Percentiles rank a stretch among this genome's conserved stretches.
Evolutionary conservation across 768 basidiomycete species (phyloP).

Genomic region (Russula virescens): DNA sequence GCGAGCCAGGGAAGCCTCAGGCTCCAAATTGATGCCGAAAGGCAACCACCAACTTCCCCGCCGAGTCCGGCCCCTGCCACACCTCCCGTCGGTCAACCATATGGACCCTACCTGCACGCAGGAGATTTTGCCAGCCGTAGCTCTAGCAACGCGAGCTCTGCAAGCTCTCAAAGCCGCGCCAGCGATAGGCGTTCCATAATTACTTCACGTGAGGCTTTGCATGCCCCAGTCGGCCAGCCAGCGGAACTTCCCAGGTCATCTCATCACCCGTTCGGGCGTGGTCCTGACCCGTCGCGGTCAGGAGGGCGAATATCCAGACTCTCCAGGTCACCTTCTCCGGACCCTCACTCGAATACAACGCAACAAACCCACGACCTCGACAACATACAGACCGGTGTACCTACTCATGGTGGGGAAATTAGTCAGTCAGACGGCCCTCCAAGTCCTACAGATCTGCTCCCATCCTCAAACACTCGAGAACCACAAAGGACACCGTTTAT

Average conservation of each 20-base stretch:
- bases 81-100: not conserved
- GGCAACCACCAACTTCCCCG: not conserved
- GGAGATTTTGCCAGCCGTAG: not conserved
- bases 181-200: constrained; percentile 9
- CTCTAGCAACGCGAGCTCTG: not conserved
- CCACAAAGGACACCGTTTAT: no score
- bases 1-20: not conserved
- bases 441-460: no score
- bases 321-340: no score
- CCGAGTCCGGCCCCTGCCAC: not conserved
- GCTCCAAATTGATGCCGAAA: not conserved
- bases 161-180: constrained; percentile 2
- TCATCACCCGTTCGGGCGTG: constrained; percentile 12
- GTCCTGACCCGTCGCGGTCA: not conserved
- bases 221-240: not conserved
- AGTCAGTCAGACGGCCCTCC: no score
- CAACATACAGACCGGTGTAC: no score
- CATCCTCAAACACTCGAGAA: no score
- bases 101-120: not conserved
- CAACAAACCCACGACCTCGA: no score
- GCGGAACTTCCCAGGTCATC: not conserved
- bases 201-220: not conserved
- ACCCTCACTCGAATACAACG: no score
- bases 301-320: not conserved
- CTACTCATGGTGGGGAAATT: no score